phyloP scores from a whole-genome alignment of 345 rosid genomes.

The Moringa oleifera region DNA sequence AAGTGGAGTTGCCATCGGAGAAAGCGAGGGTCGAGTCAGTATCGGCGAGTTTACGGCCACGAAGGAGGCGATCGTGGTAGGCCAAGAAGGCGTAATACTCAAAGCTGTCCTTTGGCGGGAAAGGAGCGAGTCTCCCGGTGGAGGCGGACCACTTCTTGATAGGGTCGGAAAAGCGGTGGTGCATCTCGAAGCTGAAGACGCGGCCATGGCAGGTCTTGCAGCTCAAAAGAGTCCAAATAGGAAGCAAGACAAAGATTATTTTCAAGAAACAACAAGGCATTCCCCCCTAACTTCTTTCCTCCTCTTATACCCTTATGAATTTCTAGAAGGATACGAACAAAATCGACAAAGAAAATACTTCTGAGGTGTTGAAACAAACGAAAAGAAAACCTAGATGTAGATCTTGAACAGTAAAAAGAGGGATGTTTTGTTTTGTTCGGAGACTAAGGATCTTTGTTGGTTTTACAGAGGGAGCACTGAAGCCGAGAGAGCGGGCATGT shows the following conservation, averaged over 20 bases:
- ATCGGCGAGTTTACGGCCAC: conserved; percentile 48
- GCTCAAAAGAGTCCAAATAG: conserved; percentile 26
- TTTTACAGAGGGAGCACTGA: conserved; percentile 2
- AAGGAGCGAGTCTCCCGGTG: conserved; percentile 33
- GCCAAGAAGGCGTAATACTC: conserved; percentile 66
- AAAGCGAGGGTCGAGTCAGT: conserved; percentile 40
- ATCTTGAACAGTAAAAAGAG: conserved; percentile 4
- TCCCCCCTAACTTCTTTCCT: conserved; percentile 4
- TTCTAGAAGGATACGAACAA: conserved; percentile 9
- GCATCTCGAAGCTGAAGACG: conserved; percentile 84
- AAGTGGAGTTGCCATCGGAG: conserved; percentile 69
- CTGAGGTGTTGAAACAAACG: background rate
- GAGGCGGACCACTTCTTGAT: conserved; percentile 51
- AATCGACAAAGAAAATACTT: background rate
- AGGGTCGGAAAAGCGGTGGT: conserved; percentile 62
- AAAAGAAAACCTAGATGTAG: background rate
- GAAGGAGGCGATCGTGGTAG: conserved; percentile 53
- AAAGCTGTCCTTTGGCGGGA: conserved; percentile 59
- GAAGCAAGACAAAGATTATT: conserved; percentile 25
- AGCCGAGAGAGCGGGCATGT: conserved; percentile 13
- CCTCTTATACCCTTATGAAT: background rate
- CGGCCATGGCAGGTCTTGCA: conserved; percentile 31
- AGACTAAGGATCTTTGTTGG: conserved; percentile 1
- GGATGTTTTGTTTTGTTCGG: background rate
- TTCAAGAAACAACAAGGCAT: conserved; percentile 30